Percentiles rank a stretch among this genome's conserved stretches.
phyloP scores from a whole-genome alignment of 768 basidiomycete species.

The Pulveroboletus sp. region DNA sequence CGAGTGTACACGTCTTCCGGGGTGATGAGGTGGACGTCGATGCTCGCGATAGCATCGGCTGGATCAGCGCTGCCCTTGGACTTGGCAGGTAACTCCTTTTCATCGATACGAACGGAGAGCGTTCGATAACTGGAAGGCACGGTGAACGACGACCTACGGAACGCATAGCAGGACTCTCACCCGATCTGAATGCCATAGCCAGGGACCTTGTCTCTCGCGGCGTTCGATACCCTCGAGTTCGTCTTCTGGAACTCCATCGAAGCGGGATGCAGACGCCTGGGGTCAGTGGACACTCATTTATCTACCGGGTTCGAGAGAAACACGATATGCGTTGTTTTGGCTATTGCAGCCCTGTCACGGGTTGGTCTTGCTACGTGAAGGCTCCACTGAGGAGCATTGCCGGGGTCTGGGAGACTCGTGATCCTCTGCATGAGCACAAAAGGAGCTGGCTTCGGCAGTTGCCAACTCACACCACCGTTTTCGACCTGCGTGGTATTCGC shows the following conservation, averaged over 20 bases:
- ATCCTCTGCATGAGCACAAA: background rate
- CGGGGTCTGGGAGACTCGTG: too few species aligned
- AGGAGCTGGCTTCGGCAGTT: too few species aligned
- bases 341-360: constrained; percentile 11
- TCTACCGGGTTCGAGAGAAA: background rate
- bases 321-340: constrained; percentile 14
- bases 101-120: constrained; percentile 41
- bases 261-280: background rate
- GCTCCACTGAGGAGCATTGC: too few species aligned
- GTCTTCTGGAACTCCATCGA: constrained; percentile 17
- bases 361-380: too few species aligned
- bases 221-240: constrained; percentile 12
- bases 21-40: constrained; percentile 46
- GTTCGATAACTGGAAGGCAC: constrained; percentile 35
- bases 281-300: background rate
- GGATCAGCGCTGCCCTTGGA: constrained; percentile 24
- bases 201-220: constrained; percentile 11
- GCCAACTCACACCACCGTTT: too few species aligned
- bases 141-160: background rate
- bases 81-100: constrained; percentile 20
- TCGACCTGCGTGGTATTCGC: too few species aligned
- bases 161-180: background rate
- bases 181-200: constrained; percentile 30
- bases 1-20: constrained; percentile 40
- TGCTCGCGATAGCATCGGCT: constrained; percentile 36